A percentile compares a stretch with the other conserved stretches of the same genome.
phyloP scores from a whole-genome alignment of 2,329 filamentous ascomycete species.

The Penicillium sp. region DNA sequence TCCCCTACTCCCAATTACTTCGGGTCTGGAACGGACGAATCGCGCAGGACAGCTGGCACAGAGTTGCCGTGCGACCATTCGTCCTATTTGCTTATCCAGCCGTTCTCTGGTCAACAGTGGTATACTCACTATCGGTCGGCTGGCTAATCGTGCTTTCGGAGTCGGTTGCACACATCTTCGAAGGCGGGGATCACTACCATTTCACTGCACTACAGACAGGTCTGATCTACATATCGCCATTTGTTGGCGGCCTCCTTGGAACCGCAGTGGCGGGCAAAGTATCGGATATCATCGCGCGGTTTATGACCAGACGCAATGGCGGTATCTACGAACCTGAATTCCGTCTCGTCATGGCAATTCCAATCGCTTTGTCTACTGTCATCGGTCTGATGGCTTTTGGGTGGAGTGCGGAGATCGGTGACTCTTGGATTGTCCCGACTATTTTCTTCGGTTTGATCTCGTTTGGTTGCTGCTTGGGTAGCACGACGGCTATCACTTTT shows the following conservation, averaged over 20 bases:
- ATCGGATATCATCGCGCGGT: conserved; percentile 78
- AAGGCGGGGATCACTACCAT: conserved; percentile 66
- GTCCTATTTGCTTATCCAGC: conserved; percentile 84
- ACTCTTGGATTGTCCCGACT: conserved; percentile 88
- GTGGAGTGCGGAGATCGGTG: conserved; percentile 75
- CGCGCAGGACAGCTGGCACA: conserved; percentile 73
- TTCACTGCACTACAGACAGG: conserved; percentile 80
- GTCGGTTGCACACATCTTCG: conserved; percentile 76
- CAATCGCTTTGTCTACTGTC: conserved; percentile 72
- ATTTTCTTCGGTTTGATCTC: conserved; percentile 89
- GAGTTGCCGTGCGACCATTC: conserved; percentile 74
- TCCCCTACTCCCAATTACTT: conserved; percentile 72
- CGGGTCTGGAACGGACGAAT: conserved; percentile 76
- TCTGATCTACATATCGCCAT: conserved; percentile 84
- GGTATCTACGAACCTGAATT: conserved; percentile 96
- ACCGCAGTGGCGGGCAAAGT: conserved; percentile 86
- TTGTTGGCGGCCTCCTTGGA: conserved; percentile 84
- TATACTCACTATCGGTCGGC: conserved; percentile 85
- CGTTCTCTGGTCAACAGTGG: conserved; percentile 80
- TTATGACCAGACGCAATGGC: conserved; percentile 80
- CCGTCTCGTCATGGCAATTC: conserved; percentile 80
- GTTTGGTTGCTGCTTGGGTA: conserved; percentile 86
- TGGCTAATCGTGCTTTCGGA: conserved; percentile 97
- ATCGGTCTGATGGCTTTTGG: conserved; percentile 93
- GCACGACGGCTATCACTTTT: conserved; percentile 89